Conservation (phyloP, 192 early-diverging fungal species). For the Allomyces macrogynus region DNA sequence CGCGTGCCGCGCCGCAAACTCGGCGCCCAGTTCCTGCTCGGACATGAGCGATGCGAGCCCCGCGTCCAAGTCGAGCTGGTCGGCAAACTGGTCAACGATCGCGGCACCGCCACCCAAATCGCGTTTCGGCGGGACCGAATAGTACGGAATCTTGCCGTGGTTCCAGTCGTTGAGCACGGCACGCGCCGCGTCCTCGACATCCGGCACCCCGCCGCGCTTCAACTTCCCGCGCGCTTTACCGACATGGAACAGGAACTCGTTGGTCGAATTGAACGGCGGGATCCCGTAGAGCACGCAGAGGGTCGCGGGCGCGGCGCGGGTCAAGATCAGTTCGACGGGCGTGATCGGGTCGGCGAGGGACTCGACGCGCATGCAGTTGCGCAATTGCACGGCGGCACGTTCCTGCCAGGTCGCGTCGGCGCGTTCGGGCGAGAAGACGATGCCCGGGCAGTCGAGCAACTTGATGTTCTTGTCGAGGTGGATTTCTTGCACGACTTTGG, state of each 20-base stretch:
- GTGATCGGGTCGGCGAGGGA: constrained; percentile 82
- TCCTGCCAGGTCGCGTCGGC: constrained; percentile 19
- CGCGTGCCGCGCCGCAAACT: constrained; percentile 6
- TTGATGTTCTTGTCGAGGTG: constrained; percentile 94
- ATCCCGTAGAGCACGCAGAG: constrained; percentile 67
- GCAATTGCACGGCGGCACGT: constrained; percentile 57
- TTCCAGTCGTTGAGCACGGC: constrained; percentile 92
- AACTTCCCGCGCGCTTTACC: constrained; percentile 70
- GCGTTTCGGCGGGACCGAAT: constrained; percentile 69
- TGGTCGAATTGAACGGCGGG: constrained; percentile 49
- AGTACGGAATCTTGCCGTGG: constrained; percentile 81
- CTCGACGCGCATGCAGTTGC: constrained; percentile 95
- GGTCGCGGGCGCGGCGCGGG: constrained; percentile 52
- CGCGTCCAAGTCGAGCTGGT: constrained; percentile 63
- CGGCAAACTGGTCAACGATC: constrained; percentile 59
- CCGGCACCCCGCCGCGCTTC: constrained; percentile 76
- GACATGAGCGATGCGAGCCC: constrained; percentile 17
- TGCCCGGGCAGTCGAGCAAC: constrained; percentile 91
- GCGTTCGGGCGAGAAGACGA: constrained; percentile 60
- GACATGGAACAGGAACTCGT: constrained; percentile 69
- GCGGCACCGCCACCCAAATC: constrained; percentile 30
- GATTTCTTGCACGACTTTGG: constrained; percentile 86
- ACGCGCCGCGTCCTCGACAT: constrained; percentile 63
- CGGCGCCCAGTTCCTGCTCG: constrained; percentile 17
- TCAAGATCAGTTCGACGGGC: constrained; percentile 81